A percentile compares a stretch with the other conserved stretches of the same genome.
Conservation (phyloP, 2,329 filamentous ascomycete species). For the Claviceps sp. region DNA sequence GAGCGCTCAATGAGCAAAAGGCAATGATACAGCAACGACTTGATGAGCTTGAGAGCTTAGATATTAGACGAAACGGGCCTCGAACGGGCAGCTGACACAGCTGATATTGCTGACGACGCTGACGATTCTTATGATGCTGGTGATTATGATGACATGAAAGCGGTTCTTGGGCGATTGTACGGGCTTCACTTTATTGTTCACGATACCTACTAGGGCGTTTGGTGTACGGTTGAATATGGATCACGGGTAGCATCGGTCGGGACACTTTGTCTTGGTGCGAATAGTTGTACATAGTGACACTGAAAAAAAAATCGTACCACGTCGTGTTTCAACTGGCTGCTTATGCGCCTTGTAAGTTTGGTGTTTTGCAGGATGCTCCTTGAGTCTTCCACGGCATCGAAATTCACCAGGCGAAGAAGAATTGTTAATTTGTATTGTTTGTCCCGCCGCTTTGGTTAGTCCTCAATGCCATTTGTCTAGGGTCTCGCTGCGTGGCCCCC, state of each 20-base stretch:
- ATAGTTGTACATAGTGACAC: no score
- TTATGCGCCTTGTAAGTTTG: no score
- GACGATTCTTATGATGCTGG: neutral
- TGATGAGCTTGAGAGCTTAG: slow-evolving; percentile 17
- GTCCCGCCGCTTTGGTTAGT: no score
- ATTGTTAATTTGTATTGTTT: no score
- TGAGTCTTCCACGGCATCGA: no score
- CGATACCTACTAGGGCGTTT: slow-evolving; percentile 4
- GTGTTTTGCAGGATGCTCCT: no score
- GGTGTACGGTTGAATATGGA: neutral
- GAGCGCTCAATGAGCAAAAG: slow-evolving; percentile 20
- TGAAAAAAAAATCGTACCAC: no score
- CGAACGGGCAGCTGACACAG: neutral
- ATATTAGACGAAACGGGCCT: neutral
- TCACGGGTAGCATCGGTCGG: neutral
- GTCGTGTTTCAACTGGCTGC: no score
- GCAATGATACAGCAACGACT: slow-evolving; percentile 22
- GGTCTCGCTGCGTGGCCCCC: no score
- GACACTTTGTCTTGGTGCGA: neutral
- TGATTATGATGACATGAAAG: neutral
- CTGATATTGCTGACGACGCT: neutral
- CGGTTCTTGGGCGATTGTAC: neutral
- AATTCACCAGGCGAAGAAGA: no score
- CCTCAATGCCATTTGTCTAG: neutral
- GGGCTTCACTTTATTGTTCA: neutral